Conservation (phyloP, 176 grass and related monocot genomes). For the Aegilops bicornis region DNA sequence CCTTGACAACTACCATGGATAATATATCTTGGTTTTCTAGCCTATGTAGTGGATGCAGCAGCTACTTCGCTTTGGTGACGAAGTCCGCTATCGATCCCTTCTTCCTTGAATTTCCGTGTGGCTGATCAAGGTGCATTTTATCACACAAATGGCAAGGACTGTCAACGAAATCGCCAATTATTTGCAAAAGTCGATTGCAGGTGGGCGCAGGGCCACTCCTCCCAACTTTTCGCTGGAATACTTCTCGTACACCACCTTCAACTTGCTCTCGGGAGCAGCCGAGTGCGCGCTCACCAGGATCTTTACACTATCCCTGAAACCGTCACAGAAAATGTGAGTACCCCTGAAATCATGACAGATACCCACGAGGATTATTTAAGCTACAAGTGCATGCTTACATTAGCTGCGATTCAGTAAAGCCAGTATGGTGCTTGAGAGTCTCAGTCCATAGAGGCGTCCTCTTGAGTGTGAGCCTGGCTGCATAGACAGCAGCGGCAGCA, state of each 20-base stretch:
- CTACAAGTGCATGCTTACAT: constrained; percentile 43
- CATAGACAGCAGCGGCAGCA: constrained; percentile 75
- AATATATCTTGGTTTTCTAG: too few relatives aligned
- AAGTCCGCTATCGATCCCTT: too few relatives aligned
- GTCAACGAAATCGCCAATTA: neutral
- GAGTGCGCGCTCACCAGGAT: constrained; percentile 60
- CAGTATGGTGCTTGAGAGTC: constrained; percentile 72
- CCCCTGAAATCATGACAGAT: neutral
- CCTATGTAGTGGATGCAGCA: too few relatives aligned
- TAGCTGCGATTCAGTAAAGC: constrained; percentile 58
- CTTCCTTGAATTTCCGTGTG: too few relatives aligned
- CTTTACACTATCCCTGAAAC: constrained; percentile 51
- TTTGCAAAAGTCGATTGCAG: constrained; percentile 44
- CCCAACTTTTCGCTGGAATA: constrained; percentile 64
- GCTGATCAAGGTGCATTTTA: constrained; percentile 16
- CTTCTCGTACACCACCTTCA: constrained; percentile 80
- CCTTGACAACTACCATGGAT: too few relatives aligned
- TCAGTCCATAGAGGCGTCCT: constrained; percentile 75
- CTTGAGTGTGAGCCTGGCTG: constrained; percentile 80
- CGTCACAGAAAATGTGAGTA: neutral
- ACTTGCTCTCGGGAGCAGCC: constrained; percentile 47
- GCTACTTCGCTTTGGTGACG: too few relatives aligned
- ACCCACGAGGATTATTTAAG: too few relatives aligned
- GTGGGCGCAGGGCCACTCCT: constrained; percentile 54
- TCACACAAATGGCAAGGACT: neutral